Evolutionary conservation across 371 early-diverging fungal genomes (phyloP), one percentile per base, ranked within the genome.

Genomic region (Apophysomyces variabilis): DNA sequence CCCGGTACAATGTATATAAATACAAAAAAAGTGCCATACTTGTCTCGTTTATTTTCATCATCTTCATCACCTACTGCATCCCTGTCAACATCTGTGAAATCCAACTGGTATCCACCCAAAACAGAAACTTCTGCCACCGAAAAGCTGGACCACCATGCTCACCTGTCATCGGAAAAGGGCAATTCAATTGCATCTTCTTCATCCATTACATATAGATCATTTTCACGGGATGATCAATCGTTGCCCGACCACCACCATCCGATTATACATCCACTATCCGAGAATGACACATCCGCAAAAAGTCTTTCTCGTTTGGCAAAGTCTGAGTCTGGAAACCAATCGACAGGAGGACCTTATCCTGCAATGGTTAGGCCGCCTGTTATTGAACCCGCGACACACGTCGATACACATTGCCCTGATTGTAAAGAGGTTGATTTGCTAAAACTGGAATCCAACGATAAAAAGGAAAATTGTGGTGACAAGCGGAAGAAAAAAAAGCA

Each of bases 1-100:
- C 45, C 60, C 21, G 60, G 60, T 21, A 60, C 60, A 26, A 60
- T 43, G 60, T 60, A 60, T 18, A 21, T 60, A 1, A 45, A 39
- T 60, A 45, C 60, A 21, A 50, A 50, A 50, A 50, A 50, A 21
- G 54, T 50, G 21, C 21, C 54, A 21, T 50, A 50, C 54, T 50
- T 50, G 54, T 50, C 54, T 50, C 54, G 54, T 21, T 50, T 16
- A 26, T 50, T 50, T 50, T 21, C 60, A 45, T 59, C 60, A 59
- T 18, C 60, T 18, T 38, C 60, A 16, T 38, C 43, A 41, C 26
- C 60, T 43, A 43, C 60, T 50, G 21, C 21, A 50, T 50, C 54
- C 21, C 54, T 50, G 54, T 50, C 54, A 18, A 50, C 21, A 11
- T 11, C 54, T 50, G 21, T 26, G 54, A 21, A 50, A 50, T 32